Conservation (phyloP, 805 yeast species). For the Metschnikowia shivogae region DNA sequence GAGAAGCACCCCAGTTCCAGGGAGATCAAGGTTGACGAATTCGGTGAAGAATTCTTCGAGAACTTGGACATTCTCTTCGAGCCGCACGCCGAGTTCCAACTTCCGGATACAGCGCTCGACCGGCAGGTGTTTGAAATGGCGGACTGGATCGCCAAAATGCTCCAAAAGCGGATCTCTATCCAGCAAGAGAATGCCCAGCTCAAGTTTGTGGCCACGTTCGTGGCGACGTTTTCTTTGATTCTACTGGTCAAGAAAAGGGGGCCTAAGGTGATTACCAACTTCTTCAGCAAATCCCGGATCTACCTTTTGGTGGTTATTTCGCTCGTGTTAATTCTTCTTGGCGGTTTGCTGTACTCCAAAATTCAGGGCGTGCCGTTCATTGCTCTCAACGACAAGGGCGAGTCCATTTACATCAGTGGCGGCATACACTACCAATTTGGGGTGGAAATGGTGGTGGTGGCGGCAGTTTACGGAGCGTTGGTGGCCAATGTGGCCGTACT, state of each 20-base stretch:
- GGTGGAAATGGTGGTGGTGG: constrained; percentile 54
- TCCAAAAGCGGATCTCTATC: constrained; percentile 42
- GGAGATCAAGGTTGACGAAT: constrained; percentile 20
- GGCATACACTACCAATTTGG: constrained; percentile 71
- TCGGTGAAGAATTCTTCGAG: constrained; percentile 16
- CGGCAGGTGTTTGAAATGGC: constrained; percentile 49
- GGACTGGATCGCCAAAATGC: constrained; percentile 44
- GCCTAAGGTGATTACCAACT: constrained; percentile 20
- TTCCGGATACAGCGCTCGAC: constrained; percentile 31
- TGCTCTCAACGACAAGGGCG: constrained; percentile 47
- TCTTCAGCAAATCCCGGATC: constrained; percentile 20
- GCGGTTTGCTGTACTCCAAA: constrained; percentile 64
- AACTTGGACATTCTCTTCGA: constrained; percentile 22
- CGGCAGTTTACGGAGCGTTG: constrained; percentile 46
- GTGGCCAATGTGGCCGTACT: constrained; percentile 40
- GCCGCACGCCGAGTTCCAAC: constrained; percentile 32
- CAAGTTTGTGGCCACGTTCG: constrained; percentile 45
- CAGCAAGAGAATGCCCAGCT: constrained; percentile 36
- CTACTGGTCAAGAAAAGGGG: constrained; percentile 48
- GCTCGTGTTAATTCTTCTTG: constrained; percentile 42
- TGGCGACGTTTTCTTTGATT: constrained; percentile 41
- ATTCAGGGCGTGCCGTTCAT: constrained; percentile 62
- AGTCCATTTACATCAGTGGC: constrained; percentile 57
- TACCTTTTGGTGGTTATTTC: constrained; percentile 29
- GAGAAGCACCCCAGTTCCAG: constrained; percentile 11